Evolutionary conservation across 805 yeast genomes (phyloP), one percentile per base, ranked within the genome.

Genomic region (Martiniozyma abietophila): DNA sequence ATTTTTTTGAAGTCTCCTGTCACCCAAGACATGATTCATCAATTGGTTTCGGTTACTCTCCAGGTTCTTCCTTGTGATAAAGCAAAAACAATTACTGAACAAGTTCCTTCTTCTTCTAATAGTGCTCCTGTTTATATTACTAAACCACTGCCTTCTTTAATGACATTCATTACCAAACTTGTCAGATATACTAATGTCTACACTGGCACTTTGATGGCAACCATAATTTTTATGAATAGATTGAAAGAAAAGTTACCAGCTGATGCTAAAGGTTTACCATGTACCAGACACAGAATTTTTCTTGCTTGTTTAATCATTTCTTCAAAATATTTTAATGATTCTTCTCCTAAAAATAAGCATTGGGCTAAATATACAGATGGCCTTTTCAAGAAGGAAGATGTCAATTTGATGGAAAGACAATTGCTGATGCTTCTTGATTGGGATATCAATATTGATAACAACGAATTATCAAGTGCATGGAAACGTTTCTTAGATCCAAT

Each of bases 281-380:
- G 88, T 45, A 81, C 94, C 3, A 66, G 84, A 49, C 92, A 81
- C 58, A 64, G 94, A 45, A 77, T 81, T 40, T 74, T 81, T 45
- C 64, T 81, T 36, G 81, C 85, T 11, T 78, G 86, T 51, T 61
- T 81, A 46, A 79, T 81, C 39, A 63, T 81, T 41, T 72, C 84
- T 12, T 72, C 85, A 30, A 81, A 81, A 54, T 75, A 65, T 57
- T 80, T 77, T 62, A 80, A 81, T 56, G 94, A 81, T 52, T 73
- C 80, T 5, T 74, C 83, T 9, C 86, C 89, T 41, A 75, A 78
- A 50, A 81, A 81, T 58, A 64, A 65, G 44, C 86, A 80, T 55
- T 81, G 94, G 94, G 76, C 84, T 26, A 71, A 68, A 46, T 78
- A 78, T 56, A 77, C 89, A 5, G 86, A 80, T 48, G 85, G 83